Percentiles rank a stretch among this genome's conserved stretches.
Evolutionary conservation across 2,329 filamentous ascomycete genomes (phyloP).

Genomic region (Aspergillus viridinutans): DNA sequence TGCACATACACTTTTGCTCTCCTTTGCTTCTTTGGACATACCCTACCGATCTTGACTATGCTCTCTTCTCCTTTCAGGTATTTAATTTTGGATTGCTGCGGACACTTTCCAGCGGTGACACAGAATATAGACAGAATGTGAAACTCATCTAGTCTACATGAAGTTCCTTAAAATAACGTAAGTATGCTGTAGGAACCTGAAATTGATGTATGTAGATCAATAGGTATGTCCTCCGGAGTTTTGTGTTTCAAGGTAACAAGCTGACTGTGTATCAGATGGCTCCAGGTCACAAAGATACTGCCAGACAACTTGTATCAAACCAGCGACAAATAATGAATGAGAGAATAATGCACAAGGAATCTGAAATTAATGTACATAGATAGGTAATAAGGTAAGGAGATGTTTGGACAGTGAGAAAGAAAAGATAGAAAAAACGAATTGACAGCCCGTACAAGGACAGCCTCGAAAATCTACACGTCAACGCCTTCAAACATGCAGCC

Average conservation of each 20-base stretch:
- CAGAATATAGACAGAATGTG: neutral
- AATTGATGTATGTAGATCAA: neutral
- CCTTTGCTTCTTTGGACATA: neutral
- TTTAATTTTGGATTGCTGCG: neutral
- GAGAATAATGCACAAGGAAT: neutral
- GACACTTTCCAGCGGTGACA: neutral
- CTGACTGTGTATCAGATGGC: neutral
- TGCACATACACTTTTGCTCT: neutral
- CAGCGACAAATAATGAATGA: neutral
- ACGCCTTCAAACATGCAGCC: neutral
- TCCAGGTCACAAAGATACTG: neutral
- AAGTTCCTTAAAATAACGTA: neutral
- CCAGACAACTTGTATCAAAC: neutral
- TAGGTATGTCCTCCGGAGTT: neutral
- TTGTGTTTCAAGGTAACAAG: no score
- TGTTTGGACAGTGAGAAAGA: neutral
- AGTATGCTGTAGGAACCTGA: neutral
- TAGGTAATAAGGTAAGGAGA: neutral
- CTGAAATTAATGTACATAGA: neutral
- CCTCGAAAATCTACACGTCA: neutral
- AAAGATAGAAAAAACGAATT: conserved; percentile 1
- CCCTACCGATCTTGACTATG: neutral
- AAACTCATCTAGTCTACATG: neutral
- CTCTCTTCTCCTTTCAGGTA: neutral
- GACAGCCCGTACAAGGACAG: neutral